A percentile compares a stretch with the other conserved stretches of the same genome.
Conservation (phyloP, 139 green algal genomes). For the Chlamydomonas eustigma region DNA sequence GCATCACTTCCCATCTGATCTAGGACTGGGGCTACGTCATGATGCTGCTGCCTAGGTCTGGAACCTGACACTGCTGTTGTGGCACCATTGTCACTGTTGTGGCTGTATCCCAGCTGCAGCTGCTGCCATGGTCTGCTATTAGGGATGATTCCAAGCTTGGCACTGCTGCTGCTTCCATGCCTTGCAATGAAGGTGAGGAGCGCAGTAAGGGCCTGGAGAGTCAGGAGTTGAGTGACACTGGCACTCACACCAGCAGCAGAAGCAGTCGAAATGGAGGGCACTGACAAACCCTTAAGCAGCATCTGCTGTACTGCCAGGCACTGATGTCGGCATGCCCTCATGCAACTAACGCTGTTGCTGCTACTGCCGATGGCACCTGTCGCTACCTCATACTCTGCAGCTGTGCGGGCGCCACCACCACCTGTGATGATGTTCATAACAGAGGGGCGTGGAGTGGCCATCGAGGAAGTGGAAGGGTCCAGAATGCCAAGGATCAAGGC, state of each 20-base stretch:
- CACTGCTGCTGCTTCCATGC: neutral
- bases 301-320: neutral
- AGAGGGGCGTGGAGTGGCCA: neutral
- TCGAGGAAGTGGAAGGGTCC: neutral
- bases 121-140: no score
- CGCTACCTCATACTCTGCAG: no score
- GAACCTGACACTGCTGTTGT: neutral
- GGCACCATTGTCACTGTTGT: neutral
- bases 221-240: neutral
- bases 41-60: neutral
- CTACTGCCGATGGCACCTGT: no score
- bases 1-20: neutral
- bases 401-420: neutral
- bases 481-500: neutral
- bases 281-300: constrained; percentile 6
- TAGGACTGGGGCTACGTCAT: neutral
- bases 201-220: neutral
- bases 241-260: neutral
- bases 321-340: neutral
- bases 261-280: no score
- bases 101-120: no score
- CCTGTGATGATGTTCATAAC: neutral
- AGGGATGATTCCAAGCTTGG: no score
- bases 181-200: neutral
- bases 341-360: neutral